Evolutionary conservation across 2,329 filamentous ascomycete genomes (phyloP), one percentile per base, ranked within the genome.

Genomic region (Colletotrichum karsti): DNA sequence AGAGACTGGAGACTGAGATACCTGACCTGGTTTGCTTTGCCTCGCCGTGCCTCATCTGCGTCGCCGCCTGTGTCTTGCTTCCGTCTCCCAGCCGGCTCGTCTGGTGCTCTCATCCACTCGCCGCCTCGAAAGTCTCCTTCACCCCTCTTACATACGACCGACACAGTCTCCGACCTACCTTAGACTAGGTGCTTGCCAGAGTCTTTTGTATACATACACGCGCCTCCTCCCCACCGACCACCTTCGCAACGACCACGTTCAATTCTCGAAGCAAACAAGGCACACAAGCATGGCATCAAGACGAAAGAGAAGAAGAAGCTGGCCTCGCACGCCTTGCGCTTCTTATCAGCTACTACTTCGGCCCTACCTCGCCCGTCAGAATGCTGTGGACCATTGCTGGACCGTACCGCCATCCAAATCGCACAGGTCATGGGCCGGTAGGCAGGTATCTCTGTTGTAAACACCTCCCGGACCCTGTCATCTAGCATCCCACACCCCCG

Each of bases 331-430:
- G 57, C 48, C 60, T 67, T 54, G 28, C 37, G 44, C 39, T 53
- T 58, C 61, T 65, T 58, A 68, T 65, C 61, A 63, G 35, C 54
- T 59, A 20, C 54, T 24, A 30, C 46, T 59, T 68, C 65, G 61
- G 65, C 46, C 61, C 41, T 66, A 68, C 61, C 54, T 68, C 41
- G 50, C 24, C 39, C 58, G 48, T 46, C 62, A 33, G 28, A 39
- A 55, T 61, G 33, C 63, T 22, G 26, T 22, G 35, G 9, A 35
- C 48, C 39, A 28, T 41, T 42, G 37, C 37, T 26, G 20, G 30
- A 35, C 50, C 59, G 33, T 37, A 26, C 51, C 39, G 33, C 50
- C 60, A 41, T 41, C 33, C 50, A 63, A 42, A 22, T 63, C 33
- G 41, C 33, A 44, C 41, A 37, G 50, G 50, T 26, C 41, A 13